A percentile compares a stretch with the other conserved stretches of the same genome.
Conservation (phyloP, 441 rosid species). For the Populus tomentosa region DNA sequence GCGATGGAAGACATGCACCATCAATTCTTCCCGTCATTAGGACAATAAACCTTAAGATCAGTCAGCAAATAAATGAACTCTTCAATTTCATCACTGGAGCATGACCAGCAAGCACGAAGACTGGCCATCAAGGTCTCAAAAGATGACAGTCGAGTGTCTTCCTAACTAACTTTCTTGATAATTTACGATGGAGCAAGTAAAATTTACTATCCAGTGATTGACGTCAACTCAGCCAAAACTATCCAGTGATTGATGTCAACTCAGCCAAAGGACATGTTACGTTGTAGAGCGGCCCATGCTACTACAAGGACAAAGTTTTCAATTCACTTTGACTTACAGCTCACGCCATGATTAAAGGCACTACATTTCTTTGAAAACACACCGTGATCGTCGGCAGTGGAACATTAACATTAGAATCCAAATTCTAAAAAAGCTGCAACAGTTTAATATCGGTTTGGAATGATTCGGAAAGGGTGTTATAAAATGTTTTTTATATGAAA, state of each 20-base stretch:
- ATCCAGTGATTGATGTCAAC: neutral
- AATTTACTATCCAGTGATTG: neutral
- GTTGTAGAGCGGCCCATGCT: neutral
- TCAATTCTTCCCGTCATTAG: no score
- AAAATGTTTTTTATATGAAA: no score
- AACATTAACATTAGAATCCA: neutral
- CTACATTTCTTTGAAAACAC: neutral
- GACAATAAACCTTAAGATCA: no score
- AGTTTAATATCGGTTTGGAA: neutral
- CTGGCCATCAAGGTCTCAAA: no score
- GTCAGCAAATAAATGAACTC: no score
- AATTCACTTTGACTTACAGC: neutral
- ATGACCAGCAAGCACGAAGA: no score
- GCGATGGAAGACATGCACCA: no score
- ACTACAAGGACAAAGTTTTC: neutral
- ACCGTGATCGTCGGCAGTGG: constrained; percentile 13
- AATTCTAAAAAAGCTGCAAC: neutral
- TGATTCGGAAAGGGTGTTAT: no score
- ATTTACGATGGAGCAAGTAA: neutral
- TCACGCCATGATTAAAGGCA: neutral
- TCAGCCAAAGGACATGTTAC: neutral
- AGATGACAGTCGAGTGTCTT: no score
- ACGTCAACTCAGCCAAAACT: neutral
- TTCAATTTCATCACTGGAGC: no score
- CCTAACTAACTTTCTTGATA: no score